A percentile compares a stretch with the other conserved stretches of the same genome.
Conservation (phyloP, 2,329 filamentous ascomycete genomes). For the Fusarium cyanostomum region DNA sequence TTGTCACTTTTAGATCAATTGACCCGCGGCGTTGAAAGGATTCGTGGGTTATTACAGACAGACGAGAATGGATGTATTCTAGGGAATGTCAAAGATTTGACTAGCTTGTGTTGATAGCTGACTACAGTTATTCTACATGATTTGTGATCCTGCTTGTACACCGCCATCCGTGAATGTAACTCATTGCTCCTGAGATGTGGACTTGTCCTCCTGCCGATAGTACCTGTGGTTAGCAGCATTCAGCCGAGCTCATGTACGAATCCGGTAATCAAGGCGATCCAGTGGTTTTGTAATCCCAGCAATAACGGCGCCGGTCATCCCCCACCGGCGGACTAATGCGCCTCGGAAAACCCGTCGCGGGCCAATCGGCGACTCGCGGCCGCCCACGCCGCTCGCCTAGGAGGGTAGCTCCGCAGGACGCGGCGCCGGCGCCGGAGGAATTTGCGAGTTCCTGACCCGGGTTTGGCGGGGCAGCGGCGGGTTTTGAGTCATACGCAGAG, state of each 20-base stretch:
- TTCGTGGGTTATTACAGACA: constrained; percentile 14
- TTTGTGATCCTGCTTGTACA: constrained; percentile 9
- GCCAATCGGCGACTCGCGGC: constrained; percentile 37
- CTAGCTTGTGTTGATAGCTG: constrained; percentile 3
- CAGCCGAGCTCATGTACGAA: constrained; percentile 20
- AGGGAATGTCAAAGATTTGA: not conserved
- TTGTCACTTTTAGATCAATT: constrained; percentile 5
- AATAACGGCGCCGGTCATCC: not conserved
- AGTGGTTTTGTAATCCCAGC: constrained; percentile 10
- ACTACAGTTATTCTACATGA: constrained; percentile 6
- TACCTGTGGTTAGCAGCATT: not conserved
- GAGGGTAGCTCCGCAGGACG: constrained; percentile 32
- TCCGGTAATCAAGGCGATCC: constrained; percentile 24
- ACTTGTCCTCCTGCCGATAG: not conserved
- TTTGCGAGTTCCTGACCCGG: constrained; percentile 11
- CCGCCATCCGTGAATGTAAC: not conserved
- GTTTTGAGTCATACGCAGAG: constrained; percentile 30
- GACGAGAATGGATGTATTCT: constrained; percentile 18
- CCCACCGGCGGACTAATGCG: constrained; percentile 18
- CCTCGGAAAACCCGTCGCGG: constrained; percentile 4
- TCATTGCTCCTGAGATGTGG: not conserved
- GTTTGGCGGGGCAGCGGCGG: constrained; percentile 20
- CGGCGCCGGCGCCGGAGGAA: constrained; percentile 35
- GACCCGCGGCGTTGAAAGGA: constrained; percentile 22
- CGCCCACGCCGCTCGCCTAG: constrained; percentile 33